Evolutionary conservation across 1,284 basidiomycete genomes (phyloP).

Genomic region (Pisolithus thermaeus): DNA sequence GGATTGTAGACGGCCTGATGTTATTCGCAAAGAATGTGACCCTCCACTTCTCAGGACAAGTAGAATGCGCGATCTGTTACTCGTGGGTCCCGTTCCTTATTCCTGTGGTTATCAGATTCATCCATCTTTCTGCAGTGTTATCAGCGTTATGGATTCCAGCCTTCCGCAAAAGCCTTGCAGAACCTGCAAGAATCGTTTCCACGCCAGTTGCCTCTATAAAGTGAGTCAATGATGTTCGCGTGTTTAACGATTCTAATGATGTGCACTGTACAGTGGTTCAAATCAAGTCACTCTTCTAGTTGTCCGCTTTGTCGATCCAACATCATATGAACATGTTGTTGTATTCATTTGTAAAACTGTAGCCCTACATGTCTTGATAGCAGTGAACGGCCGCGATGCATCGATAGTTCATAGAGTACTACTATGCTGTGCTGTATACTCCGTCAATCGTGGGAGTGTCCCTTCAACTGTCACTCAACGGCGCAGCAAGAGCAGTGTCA

Average conservation of each 20-base stretch:
- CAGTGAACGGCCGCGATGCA: too few relatives aligned
- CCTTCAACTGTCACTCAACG: too few relatives aligned
- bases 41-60: constrained; percentile 89
- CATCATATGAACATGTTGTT: constrained; percentile 41
- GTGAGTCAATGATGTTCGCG: constrained; percentile 31
- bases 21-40: constrained; percentile 94
- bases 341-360: too few relatives aligned
- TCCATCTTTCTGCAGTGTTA: constrained; percentile 59
- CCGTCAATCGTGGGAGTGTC: too few relatives aligned
- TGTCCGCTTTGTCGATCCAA: constrained; percentile 89
- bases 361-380: too few relatives aligned
- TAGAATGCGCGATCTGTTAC: constrained; percentile 93
- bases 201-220: constrained; percentile 89
- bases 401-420: too few relatives aligned
- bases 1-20: constrained; percentile 86
- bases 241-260: not conserved
- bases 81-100: constrained; percentile 55
- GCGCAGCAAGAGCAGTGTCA: too few relatives aligned
- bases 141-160: constrained; percentile 85
- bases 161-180: constrained; percentile 91
- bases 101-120: not conserved
- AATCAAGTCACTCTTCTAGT: constrained; percentile 81
- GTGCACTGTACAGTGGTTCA: constrained; percentile 72
- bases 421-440: too few relatives aligned
- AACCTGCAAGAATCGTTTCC: constrained; percentile 95